phyloP scores from a whole-genome alignment of 768 basidiomycete species.

The Tylopilus plumbeoviolaceoides region DNA sequence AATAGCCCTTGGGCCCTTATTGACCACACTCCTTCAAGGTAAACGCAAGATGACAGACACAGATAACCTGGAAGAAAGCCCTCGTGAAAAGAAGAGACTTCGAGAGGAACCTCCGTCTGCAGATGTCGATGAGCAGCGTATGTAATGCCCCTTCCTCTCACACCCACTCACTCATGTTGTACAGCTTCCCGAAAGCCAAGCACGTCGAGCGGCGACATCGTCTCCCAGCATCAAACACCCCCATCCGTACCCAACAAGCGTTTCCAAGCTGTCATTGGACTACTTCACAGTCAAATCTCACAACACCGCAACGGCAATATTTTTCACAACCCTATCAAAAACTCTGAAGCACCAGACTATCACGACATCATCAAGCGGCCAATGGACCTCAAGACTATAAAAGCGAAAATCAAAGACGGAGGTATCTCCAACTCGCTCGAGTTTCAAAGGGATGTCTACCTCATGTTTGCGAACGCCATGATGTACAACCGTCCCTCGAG shows the following conservation, averaged over 20 bases:
- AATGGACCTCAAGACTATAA: conserved; percentile 94
- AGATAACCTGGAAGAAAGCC: conserved; percentile 21
- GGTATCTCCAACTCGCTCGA: conserved; percentile 76
- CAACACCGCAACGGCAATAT: conserved; percentile 86
- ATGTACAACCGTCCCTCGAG: conserved; percentile 91
- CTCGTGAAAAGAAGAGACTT: conserved; percentile 26
- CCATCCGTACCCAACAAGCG: conserved; percentile 49
- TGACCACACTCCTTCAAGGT: conserved; percentile 11
- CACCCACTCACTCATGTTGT: conserved; percentile 1
- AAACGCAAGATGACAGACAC: conserved; percentile 27
- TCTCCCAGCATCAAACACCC: conserved; percentile 12
- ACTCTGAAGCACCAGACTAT: conserved; percentile 87
- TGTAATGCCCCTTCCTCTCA: neutral
- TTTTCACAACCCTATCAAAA: conserved; percentile 87
- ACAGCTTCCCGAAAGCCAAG: conserved; percentile 21
- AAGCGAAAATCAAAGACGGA: conserved; percentile 80
- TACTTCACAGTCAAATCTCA: conserved; percentile 79
- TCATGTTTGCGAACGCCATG: conserved; percentile 97
- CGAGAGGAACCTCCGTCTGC: conserved; percentile 22
- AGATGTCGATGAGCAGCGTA: conserved; percentile 45
- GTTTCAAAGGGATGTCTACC: conserved; percentile 83
- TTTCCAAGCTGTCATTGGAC: conserved; percentile 77
- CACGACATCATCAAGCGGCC: conserved; percentile 90
- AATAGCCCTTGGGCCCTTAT: neutral
- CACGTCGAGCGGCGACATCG: conserved; percentile 15